These are phyloP conservation scores for Rhizophora apiculata DNA, from an alignment of 345 rosid species.

Conservation along the genomic window DNA sequence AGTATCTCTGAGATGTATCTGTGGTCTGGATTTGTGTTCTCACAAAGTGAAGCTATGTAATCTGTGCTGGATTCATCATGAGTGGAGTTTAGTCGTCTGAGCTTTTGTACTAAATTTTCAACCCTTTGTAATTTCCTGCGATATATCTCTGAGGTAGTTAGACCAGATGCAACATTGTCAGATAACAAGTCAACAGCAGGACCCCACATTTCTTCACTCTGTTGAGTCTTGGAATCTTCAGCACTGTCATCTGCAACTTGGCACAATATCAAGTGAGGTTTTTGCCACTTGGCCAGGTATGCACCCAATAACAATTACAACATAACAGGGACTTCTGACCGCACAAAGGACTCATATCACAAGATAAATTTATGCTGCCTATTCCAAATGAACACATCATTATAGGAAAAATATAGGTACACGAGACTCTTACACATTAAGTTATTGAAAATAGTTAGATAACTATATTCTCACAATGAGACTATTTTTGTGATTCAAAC, in stretches of 20 bases:
- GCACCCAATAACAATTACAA: background rate
- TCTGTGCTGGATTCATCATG: slow-evolving; percentile 88
- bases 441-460: too few relatives aligned
- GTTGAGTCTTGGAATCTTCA: slow-evolving; percentile 27
- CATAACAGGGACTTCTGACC: too few relatives aligned
- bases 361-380: too few relatives aligned
- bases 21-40: slow-evolving; percentile 77
- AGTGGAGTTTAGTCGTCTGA: slow-evolving; percentile 68
- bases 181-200: slow-evolving; percentile 39
- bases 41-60: slow-evolving; percentile 90
- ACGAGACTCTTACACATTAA: too few relatives aligned
- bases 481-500: too few relatives aligned
- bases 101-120: slow-evolving; percentile 89
- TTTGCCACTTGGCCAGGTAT: background rate
- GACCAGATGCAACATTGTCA: slow-evolving; percentile 33
- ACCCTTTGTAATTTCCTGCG: slow-evolving; percentile 81
- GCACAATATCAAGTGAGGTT: slow-evolving; percentile 31
- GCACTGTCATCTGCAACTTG: slow-evolving; percentile 39
- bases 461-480: too few relatives aligned
- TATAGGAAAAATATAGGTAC: too few relatives aligned
- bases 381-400: too few relatives aligned
- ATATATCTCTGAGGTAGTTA: slow-evolving; percentile 58
- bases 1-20: slow-evolving; percentile 92
- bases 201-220: slow-evolving; percentile 47
- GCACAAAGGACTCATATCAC: too few relatives aligned